Evolutionary conservation across 2,329 filamentous ascomycete genomes (phyloP).

Genomic region (Samsoniella hepiali): DNA sequence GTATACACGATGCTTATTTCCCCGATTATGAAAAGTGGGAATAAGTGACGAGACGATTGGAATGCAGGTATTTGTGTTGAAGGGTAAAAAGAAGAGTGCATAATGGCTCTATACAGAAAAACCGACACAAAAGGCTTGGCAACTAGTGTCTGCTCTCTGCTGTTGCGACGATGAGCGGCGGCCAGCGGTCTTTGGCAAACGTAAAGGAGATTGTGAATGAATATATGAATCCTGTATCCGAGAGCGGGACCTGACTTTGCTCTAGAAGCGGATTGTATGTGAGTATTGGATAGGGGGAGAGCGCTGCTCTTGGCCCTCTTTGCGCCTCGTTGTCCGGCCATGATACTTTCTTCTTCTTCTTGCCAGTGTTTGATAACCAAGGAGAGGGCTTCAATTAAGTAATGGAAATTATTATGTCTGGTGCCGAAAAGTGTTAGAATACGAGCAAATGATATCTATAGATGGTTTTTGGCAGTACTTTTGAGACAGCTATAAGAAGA

Average conservation of each 20-base stretch:
- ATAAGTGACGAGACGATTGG: background rate
- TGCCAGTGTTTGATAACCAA: background rate
- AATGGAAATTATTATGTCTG: too few relatives aligned
- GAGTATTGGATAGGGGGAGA: too few relatives aligned
- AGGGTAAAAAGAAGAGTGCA: too few relatives aligned
- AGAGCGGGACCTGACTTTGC: background rate
- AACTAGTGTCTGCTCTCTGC: background rate
- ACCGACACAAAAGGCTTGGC: background rate
- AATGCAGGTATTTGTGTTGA: background rate
- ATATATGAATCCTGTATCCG: slow-evolving; percentile 20
- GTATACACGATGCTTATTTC: slow-evolving; percentile 56
- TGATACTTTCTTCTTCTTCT: background rate
- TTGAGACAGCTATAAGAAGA: too few relatives aligned
- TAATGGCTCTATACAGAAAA: too few relatives aligned
- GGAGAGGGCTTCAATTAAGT: too few relatives aligned
- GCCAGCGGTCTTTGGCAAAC: slow-evolving; percentile 17
- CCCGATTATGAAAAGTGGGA: slow-evolving; percentile 50
- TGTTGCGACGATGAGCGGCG: slow-evolving; percentile 17
- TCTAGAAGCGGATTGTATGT: background rate
- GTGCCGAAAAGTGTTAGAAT: background rate
- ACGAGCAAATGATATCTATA: background rate
- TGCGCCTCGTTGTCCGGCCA: background rate
- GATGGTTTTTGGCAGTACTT: too few relatives aligned
- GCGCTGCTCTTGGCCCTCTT: background rate
- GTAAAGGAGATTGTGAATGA: slow-evolving; percentile 19